phyloP scores from a whole-genome alignment of 306 rosid genomes.

The Quercus gilva region DNA sequence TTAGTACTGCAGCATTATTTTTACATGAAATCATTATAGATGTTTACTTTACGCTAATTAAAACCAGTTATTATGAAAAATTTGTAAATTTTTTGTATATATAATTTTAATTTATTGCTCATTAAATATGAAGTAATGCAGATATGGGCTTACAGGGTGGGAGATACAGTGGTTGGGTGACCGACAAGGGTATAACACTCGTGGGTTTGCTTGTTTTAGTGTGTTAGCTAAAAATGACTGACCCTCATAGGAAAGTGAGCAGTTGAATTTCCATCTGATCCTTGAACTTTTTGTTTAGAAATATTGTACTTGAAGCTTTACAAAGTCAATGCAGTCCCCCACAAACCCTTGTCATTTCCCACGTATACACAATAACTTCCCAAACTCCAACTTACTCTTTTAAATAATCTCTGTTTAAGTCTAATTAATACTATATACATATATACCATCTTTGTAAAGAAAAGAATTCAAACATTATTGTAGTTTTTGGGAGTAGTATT shows the following conservation, averaged over 20 bases:
- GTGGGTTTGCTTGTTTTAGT: constrained; percentile 45
- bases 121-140: constrained; percentile 18
- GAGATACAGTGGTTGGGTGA: constrained; percentile 67
- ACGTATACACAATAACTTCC: constrained; percentile 24
- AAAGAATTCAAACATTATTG: background rate
- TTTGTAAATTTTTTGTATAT: too few relatives aligned
- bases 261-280: constrained; percentile 43
- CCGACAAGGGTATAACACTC: constrained; percentile 26
- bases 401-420: background rate
- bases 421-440: background rate
- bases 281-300: background rate
- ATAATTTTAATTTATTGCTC: too few relatives aligned
- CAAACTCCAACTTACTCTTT: constrained; percentile 25
- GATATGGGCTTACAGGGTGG: constrained; percentile 38
- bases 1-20: too few relatives aligned
- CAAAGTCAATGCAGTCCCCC: constrained; percentile 57
- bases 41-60: too few relatives aligned
- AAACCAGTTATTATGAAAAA: too few relatives aligned
- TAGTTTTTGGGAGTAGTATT: constrained; percentile 20
- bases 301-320: constrained; percentile 14
- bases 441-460: background rate
- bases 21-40: too few relatives aligned
- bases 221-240: constrained; percentile 50
- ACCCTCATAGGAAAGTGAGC: constrained; percentile 57
- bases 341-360: constrained; percentile 34